These are phyloP conservation scores for Leishmania tropica DNA, from an alignment of 208 protist species.

Conservation along the genomic window DNA sequence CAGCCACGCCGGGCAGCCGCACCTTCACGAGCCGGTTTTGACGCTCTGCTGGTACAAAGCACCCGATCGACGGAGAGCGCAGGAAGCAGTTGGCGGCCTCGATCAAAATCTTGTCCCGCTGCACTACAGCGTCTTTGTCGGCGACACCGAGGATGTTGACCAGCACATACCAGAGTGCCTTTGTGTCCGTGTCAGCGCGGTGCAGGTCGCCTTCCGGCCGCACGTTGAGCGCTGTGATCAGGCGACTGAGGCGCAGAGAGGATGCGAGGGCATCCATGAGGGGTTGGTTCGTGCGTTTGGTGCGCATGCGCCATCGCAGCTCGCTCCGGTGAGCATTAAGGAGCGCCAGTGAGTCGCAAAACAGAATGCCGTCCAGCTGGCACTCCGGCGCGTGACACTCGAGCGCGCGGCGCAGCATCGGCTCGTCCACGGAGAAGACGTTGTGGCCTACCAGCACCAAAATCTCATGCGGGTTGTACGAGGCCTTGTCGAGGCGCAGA, in stretches of 20 bases:
- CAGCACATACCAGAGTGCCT: slow-evolving; percentile 87
- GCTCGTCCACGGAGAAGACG: slow-evolving; percentile 85
- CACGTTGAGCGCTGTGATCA: slow-evolving; percentile 75
- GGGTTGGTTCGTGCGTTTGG: slow-evolving; percentile 27
- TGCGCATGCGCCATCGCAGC: slow-evolving; percentile 5
- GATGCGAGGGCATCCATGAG: slow-evolving; percentile 61
- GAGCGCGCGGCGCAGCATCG: slow-evolving; percentile 76
- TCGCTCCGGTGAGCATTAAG: slow-evolving; percentile 28
- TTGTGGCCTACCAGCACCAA: slow-evolving; percentile 85
- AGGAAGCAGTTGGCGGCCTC: slow-evolving; percentile 63
- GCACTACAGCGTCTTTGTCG: slow-evolving; percentile 32
- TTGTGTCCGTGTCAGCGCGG: slow-evolving; percentile 85
- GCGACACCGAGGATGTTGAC: slow-evolving; percentile 51
- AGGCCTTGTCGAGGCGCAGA: slow-evolving; percentile 55
- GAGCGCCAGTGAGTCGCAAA: slow-evolving; percentile 80
- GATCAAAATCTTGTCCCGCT: slow-evolving; percentile 55
- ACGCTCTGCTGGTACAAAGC: slow-evolving; percentile 66
- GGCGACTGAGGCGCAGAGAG: slow-evolving; percentile 63
- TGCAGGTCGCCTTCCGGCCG: slow-evolving; percentile 70
- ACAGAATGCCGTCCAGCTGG: slow-evolving; percentile 67
- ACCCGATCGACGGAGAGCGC: slow-evolving; percentile 56
- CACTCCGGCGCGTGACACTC: slow-evolving; percentile 35
- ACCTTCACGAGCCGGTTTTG: slow-evolving; percentile 40
- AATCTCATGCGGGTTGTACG: slow-evolving; percentile 57
- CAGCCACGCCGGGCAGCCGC: slow-evolving; percentile 65